Evolutionary conservation across 2,329 filamentous ascomycete genomes (phyloP), one percentile per base, ranked within the genome.

Genomic region (Botryotinia narcissicola): DNA sequence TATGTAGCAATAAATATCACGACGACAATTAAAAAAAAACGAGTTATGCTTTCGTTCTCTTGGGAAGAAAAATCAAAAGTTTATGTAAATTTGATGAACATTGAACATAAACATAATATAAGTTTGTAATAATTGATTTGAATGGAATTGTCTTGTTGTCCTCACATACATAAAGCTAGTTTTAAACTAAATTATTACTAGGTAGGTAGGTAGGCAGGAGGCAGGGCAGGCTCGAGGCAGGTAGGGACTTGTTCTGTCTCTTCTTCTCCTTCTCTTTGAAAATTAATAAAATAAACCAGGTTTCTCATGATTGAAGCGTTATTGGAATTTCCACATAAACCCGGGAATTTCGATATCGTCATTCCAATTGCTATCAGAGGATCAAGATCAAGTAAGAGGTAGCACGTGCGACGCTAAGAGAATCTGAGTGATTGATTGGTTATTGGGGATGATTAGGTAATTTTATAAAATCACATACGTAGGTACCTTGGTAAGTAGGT

Each of bases 121-220:
- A 29, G 63, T 46, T 20, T 5, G 22, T 70, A 46, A 48, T 44
- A 29, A 46, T 62, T 37, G 25, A 12, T 4, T n/a, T 25, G 22
- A 48, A 29, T 29, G 37, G 46, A 29, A 25, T 48, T 71, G 59
- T 51, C 32, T 71, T 71, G 69, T 51, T 71, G 69, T 71, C 69
- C 69, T 64, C 59, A 64, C 69, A 71, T 40, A 40, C 37, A 40
- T 40, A 40, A 40, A 71, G 48, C 69, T 71, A 64, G n/a, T 71
- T 71, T 54, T 6, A 64, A 71, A 59, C 57, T 63, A n/a, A 29
- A 18, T 29, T 4, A 57, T 57, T 8, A 29, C 51, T 3, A 46
- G 44, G 44, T 46, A n/a, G 48, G 22, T 20, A 22, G 46, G 44
- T 9, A 46, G 44, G 44, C 9, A 37, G 37, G 37, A 37, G 37